phyloP scores from a whole-genome alignment of 2,329 filamentous ascomycete genomes.

The Alternaria angustiovoidea region DNA sequence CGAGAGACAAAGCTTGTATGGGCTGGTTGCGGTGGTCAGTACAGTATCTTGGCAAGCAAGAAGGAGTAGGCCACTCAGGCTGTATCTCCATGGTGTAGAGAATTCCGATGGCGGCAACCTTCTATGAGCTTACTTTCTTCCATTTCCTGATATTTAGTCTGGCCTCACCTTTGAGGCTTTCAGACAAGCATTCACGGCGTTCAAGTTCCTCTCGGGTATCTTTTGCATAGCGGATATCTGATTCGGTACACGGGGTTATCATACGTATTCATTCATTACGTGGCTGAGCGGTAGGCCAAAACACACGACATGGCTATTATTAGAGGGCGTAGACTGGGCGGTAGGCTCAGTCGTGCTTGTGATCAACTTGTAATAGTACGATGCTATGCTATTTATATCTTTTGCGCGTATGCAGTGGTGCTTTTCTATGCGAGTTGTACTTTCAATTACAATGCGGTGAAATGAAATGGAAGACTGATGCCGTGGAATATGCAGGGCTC shows the following conservation, averaged over 20 bases:
- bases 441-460: background rate
- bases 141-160: slow-evolving; percentile 13
- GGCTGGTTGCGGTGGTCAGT: slow-evolving; percentile 91
- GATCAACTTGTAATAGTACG: slow-evolving; percentile 29
- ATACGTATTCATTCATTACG: slow-evolving; percentile 7
- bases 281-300: slow-evolving; percentile 9
- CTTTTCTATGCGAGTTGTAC: background rate
- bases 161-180: slow-evolving; percentile 1
- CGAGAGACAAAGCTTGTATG: slow-evolving; percentile 76
- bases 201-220: slow-evolving; percentile 15
- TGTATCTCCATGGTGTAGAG: background rate
- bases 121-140: slow-evolving; percentile 17
- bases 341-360: slow-evolving; percentile 9
- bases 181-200: slow-evolving; percentile 35
- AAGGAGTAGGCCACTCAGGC: slow-evolving; percentile 27
- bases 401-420: background rate
- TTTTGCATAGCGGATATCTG: slow-evolving; percentile 18
- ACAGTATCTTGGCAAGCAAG: slow-evolving; percentile 66
- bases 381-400: background rate
- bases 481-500: background rate
- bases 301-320: slow-evolving; percentile 11
- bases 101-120: background rate
- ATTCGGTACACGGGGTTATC: slow-evolving; percentile 7
- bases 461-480: background rate
- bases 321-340: slow-evolving; percentile 12